These are phyloP conservation scores for Aspergillus awamori DNA, from an alignment of 2,329 filamentous ascomycete species.

Conservation along the genomic window DNA sequence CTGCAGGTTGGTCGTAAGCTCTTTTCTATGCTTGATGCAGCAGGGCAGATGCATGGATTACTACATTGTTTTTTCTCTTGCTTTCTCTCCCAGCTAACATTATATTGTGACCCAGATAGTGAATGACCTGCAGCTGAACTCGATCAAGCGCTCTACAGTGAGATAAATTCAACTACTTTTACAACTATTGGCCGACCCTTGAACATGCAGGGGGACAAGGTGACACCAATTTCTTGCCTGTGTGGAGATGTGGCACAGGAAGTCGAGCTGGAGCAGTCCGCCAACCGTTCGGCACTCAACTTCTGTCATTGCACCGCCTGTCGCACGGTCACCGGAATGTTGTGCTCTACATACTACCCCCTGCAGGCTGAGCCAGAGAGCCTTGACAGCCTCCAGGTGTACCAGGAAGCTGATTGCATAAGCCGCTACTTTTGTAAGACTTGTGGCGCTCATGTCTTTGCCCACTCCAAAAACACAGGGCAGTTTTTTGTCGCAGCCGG, in stretches of 20 bases:
- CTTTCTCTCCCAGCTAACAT: not conserved
- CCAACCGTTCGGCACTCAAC: conserved; percentile 28
- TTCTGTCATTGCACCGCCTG: conserved; percentile 59
- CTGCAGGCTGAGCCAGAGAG: conserved; percentile 41
- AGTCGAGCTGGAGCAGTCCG: conserved; percentile 27
- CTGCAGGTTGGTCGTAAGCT: not conserved
- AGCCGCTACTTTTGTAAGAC: conserved; percentile 54
- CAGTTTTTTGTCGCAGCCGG: conserved; percentile 41
- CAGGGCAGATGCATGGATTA: not conserved
- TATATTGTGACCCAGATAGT: not conserved
- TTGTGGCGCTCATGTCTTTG: conserved; percentile 53
- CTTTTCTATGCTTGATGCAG: not conserved
- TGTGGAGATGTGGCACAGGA: conserved; percentile 31
- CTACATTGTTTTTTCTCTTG: not conserved
- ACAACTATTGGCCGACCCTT: not conserved
- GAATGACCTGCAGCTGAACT: not conserved
- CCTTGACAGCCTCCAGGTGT: conserved; percentile 45
- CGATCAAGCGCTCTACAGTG: not conserved
- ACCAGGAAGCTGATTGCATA: conserved; percentile 47
- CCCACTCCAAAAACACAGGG: conserved; percentile 25
- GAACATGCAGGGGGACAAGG: conserved; percentile 10
- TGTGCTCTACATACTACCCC: conserved; percentile 49
- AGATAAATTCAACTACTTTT: no score
- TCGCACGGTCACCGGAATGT: conserved; percentile 52
- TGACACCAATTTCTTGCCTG: conserved; percentile 31